Evolutionary conservation across 1,139 yeast species (phyloP), one percentile per base, ranked within the genome.

Genomic region (Geotrichum australiense): DNA sequence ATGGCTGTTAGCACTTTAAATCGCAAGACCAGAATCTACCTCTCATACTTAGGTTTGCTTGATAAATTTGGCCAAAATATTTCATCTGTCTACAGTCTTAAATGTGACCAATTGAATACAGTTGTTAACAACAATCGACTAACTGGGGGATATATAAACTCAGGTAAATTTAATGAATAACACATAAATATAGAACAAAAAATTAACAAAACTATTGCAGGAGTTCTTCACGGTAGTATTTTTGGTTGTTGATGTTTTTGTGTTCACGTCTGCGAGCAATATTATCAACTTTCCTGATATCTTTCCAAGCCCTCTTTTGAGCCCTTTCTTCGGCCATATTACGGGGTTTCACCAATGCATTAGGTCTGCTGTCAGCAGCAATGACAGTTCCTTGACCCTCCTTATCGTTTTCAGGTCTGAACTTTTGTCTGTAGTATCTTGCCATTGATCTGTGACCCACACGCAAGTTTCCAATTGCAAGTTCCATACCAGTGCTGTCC

Each of bases 311-410:
- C 58, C 84, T 73, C 73, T 85, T 85, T 63, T 78, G 78, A 30
- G 69, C 69, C 37, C 78, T 75, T 39, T 76, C 66, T 45, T 73
- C 74, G 26, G 61, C 62, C 16, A 62, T 57, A 33, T 60, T 63
- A n/a, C 55, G 51, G n/a, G 55, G 45, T 62, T 61, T 74, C 72
- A 56, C 74, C 74, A 52, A 68, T 8, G 24, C 32, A 61, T 50
- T 70, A 45, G 78, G 82, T 64, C 96, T 76, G 2, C 89, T 76
- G 58, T 89, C 96, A 2, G 96, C 96, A 25, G 96, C 94, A 57
- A 85, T 73, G 22, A 91, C 81, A 0, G 97, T 91, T 51, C 94
- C 93, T 65, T 86, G 96, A 37, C 96, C 97, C 59, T 87, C 96
- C 24, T 80, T 71, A 33, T 81, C 69, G 39, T 75, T 74, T 47